Evolutionary conservation across 2,329 filamentous ascomycete genomes (phyloP).

Genomic region (Pezicula rhizophila): DNA sequence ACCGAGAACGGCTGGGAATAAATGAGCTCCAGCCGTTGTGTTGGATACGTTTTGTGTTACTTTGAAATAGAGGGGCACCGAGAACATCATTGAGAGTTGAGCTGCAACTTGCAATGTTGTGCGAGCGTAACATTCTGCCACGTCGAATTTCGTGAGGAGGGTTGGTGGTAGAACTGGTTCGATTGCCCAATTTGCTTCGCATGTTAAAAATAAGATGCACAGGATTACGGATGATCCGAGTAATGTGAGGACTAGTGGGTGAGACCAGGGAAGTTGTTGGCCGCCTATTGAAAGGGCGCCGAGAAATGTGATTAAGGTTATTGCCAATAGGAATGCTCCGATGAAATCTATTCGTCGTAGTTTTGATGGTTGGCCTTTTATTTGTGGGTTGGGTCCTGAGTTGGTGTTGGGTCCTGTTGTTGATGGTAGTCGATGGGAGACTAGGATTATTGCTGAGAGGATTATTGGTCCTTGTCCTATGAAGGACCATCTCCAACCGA

Average conservation of each 20-base stretch:
- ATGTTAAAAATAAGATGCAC: slow-evolving; percentile 16
- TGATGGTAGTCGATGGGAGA: slow-evolving; percentile 26
- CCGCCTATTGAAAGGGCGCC: slow-evolving; percentile 44
- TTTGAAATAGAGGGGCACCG: slow-evolving; percentile 65
- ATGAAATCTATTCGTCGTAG: slow-evolving; percentile 53
- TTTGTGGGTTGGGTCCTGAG: slow-evolving; percentile 3
- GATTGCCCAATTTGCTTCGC: slow-evolving; percentile 36
- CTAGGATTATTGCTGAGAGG: slow-evolving; percentile 43
- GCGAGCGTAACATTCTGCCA: slow-evolving; percentile 47
- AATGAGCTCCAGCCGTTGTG: slow-evolving; percentile 51
- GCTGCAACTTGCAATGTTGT: slow-evolving; percentile 47
- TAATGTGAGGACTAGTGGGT: slow-evolving; percentile 26
- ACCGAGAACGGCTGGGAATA: slow-evolving; percentile 62
- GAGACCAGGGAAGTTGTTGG: slow-evolving; percentile 32
- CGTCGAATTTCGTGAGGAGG: slow-evolving; percentile 45
- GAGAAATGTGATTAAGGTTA: slow-evolving; percentile 37
- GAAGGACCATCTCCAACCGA: slow-evolving; percentile 64
- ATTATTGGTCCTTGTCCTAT: slow-evolving; percentile 49
- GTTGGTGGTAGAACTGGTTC: slow-evolving; percentile 55
- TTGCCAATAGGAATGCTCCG: slow-evolving; percentile 43
- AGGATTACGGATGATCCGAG: slow-evolving; percentile 27
- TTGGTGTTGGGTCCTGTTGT: background rate
- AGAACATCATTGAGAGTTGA: slow-evolving; percentile 58
- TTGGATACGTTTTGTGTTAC: slow-evolving; percentile 52
- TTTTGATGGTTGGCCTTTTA: slow-evolving; percentile 17